These are phyloP conservation scores for Cyberlindnera meyerae DNA, from an alignment of 805 yeast species.

Conservation along the genomic window DNA sequence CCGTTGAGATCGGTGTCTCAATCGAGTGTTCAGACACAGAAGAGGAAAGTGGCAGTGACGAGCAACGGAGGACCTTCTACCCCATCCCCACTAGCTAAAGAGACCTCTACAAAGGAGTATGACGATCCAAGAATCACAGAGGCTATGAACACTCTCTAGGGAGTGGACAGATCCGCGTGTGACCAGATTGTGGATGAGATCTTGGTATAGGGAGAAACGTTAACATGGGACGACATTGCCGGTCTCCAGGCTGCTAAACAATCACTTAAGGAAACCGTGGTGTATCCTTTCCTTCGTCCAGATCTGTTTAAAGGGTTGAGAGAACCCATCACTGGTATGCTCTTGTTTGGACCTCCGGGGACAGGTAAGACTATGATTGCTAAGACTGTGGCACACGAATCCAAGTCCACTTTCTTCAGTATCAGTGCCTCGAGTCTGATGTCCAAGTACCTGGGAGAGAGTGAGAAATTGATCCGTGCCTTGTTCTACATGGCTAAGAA, in stretches of 20 bases:
- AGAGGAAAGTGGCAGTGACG: conserved; percentile 7
- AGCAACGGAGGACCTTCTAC: too few relatives aligned
- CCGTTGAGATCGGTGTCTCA: conserved; percentile 1
- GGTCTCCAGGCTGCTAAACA: conserved; percentile 87
- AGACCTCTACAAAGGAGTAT: conserved; percentile 8
- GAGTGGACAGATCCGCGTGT: conserved; percentile 77
- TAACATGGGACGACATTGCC: conserved; percentile 92
- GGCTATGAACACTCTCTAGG: conserved; percentile 37
- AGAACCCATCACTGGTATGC: conserved; percentile 96
- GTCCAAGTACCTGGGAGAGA: conserved; percentile 84
- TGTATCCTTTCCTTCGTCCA: conserved; percentile 91
- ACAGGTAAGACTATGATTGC: conserved; percentile 98
- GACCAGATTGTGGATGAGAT: conserved; percentile 84
- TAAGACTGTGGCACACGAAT: conserved; percentile 93
- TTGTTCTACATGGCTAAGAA: conserved; percentile 78
- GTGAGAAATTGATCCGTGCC: conserved; percentile 89
- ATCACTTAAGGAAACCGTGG: conserved; percentile 90
- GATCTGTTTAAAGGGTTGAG: conserved; percentile 86
- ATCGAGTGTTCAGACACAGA: conserved; percentile 5
- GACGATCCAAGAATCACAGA: conserved; percentile 22
- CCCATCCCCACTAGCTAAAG: too few relatives aligned
- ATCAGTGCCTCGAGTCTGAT: conserved; percentile 88
- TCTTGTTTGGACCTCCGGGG: conserved; percentile 97
- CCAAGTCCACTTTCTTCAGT: conserved; percentile 86
- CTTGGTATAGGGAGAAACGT: conserved; percentile 84